A percentile compares a stretch with the other conserved stretches of the same genome.
Conservation (phyloP, 257 asterid species). For the Gynochthodes officinalis region DNA sequence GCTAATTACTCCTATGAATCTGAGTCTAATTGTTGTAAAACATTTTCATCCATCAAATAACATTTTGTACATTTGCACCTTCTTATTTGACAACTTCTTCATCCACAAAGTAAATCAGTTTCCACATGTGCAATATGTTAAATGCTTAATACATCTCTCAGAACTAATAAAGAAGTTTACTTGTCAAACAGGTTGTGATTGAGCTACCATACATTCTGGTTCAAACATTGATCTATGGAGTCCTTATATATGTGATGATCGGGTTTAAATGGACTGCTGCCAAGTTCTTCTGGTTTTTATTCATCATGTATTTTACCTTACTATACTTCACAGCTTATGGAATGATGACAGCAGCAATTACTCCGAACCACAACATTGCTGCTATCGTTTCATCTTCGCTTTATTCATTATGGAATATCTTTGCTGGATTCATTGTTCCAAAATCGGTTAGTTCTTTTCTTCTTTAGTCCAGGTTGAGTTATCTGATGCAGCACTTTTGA, state of each 20-base stretch:
- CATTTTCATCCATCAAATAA: no score
- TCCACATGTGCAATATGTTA: no score
- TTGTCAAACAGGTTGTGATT: constrained; percentile 47
- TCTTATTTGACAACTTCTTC: no score
- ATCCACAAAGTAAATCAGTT: no score
- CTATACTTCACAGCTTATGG: constrained; percentile 76
- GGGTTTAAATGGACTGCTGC: constrained; percentile 65
- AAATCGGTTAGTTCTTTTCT: constrained; percentile 38
- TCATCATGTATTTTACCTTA: constrained; percentile 71
- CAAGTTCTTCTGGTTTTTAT: constrained; percentile 70
- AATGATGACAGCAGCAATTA: constrained; percentile 71
- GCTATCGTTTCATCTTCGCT: constrained; percentile 53
- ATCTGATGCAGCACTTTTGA: background rate
- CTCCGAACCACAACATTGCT: constrained; percentile 74
- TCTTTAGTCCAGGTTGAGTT: no score
- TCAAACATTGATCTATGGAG: constrained; percentile 53
- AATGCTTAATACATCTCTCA: no score
- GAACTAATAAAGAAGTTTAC: no score
- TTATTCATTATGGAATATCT: constrained; percentile 63
- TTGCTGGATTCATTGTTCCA: constrained; percentile 79
- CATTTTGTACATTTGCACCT: no score
- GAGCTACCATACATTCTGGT: constrained; percentile 63
- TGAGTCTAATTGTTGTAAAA: no score
- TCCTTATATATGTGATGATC: constrained; percentile 67
- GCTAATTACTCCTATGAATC: no score